These are phyloP conservation scores for Orbilia oligospora DNA, from an alignment of 2,329 filamentous ascomycete genomes.

Conservation along the genomic window DNA sequence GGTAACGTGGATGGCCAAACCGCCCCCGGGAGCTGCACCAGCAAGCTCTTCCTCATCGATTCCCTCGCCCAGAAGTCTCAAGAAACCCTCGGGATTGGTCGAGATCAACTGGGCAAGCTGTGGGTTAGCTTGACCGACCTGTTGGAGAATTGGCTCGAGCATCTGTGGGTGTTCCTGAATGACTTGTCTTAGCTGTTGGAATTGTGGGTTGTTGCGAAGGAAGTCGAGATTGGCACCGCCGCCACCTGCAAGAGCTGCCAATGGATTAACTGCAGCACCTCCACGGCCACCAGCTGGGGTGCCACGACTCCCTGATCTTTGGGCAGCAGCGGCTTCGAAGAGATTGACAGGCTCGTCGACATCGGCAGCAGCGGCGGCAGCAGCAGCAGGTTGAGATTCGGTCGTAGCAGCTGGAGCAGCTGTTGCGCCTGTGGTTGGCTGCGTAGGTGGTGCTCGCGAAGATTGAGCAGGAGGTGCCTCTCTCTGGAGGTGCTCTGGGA, in stretches of 20 bases:
- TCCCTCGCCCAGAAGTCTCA: conserved; percentile 90
- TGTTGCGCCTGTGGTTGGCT: conserved; percentile 69
- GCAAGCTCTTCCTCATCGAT: conserved; percentile 76
- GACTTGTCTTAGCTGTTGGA: conserved; percentile 96
- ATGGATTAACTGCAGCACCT: conserved; percentile 66
- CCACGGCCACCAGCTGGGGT: conserved; percentile 69
- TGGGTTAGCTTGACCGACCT: conserved; percentile 94
- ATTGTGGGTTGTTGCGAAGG: conserved; percentile 93
- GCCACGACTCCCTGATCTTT: conserved; percentile 70
- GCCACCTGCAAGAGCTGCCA: conserved; percentile 63
- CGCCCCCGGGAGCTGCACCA: conserved; percentile 27
- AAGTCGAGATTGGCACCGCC: conserved; percentile 87
- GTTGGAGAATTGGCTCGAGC: conserved; percentile 97
- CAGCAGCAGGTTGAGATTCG: conserved; percentile 67
- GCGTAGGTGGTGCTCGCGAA: conserved; percentile 65
- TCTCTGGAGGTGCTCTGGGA: conserved; percentile 85
- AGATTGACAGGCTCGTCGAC: conserved; percentile 81
- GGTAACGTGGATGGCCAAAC: conserved; percentile 88
- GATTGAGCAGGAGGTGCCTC: conserved; percentile 72
- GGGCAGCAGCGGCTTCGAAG: conserved; percentile 91
- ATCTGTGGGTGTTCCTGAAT: conserved; percentile 98
- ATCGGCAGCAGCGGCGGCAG: conserved; percentile 67
- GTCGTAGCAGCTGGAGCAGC: conserved; percentile 67
- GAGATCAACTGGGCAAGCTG: conserved; percentile 93
- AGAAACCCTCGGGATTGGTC: conserved; percentile 91